These are phyloP conservation scores for Xylariomycetidae sp. DNA, from an alignment of 2,329 filamentous ascomycete genomes.

Conservation along the genomic window DNA sequence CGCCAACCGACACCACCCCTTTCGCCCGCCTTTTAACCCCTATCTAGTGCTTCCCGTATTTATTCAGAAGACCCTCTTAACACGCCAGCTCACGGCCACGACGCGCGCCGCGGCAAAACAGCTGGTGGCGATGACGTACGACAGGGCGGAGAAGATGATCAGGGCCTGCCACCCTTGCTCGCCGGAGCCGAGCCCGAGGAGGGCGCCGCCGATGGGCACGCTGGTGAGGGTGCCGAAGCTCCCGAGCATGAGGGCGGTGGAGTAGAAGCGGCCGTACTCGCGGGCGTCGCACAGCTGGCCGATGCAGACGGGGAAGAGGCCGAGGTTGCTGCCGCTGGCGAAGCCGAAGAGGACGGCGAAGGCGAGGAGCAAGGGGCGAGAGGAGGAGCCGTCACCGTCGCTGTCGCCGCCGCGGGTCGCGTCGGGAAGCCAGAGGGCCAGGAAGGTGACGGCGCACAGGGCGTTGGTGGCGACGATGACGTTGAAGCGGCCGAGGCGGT, in stretches of 20 bases:
- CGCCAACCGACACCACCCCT: no score
- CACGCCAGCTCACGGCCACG: slow-evolving; percentile 21
- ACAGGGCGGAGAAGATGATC: slow-evolving; percentile 23
- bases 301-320: slow-evolving; percentile 72
- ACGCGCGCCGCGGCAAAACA: slow-evolving; percentile 23
- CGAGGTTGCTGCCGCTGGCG: slow-evolving; percentile 72
- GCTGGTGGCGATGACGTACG: slow-evolving; percentile 23
- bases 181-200: slow-evolving; percentile 14
- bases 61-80: slow-evolving; percentile 21
- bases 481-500: slow-evolving; percentile 77
- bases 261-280: slow-evolving; percentile 72
- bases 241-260: slow-evolving; percentile 73
- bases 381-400: slow-evolving; percentile 46
- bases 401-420: no score
- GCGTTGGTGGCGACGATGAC: slow-evolving; percentile 66
- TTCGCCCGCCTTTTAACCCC: no score
- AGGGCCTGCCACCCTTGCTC: slow-evolving; percentile 21
- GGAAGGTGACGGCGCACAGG: slow-evolving; percentile 48
- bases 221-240: slow-evolving; percentile 61
- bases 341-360: slow-evolving; percentile 76
- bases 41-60: no score
- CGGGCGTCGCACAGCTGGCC: slow-evolving; percentile 74
- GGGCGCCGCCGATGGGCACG: slow-evolving; percentile 38
- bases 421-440: slow-evolving; percentile 71
- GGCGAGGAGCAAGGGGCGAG: slow-evolving; percentile 54